Conservation (phyloP, 2,329 filamentous ascomycete species). For the Xylaria sp. region DNA sequence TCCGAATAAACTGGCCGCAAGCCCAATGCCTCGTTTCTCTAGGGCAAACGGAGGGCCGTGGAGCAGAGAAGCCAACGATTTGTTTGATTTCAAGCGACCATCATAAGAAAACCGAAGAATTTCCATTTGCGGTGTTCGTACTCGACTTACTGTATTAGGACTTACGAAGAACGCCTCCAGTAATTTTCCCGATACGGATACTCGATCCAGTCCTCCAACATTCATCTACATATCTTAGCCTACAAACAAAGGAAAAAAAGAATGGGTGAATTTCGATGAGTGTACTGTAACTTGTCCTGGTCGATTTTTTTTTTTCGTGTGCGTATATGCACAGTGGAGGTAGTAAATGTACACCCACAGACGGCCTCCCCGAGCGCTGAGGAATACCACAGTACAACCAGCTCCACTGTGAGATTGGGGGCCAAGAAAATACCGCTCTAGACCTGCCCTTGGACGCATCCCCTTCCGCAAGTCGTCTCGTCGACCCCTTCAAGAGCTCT, state of each 20-base stretch:
- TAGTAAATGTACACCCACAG: slow-evolving; percentile 7
- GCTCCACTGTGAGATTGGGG: slow-evolving; percentile 27
- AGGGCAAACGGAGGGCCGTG: slow-evolving; percentile 71
- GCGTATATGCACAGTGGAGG: not conserved
- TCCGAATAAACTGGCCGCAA: slow-evolving; percentile 27
- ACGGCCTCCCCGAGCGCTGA: slow-evolving; percentile 23
- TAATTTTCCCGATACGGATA: not conserved
- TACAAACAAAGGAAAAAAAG: not conserved
- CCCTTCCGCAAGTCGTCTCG: not conserved
- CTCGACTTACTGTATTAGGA: not conserved
- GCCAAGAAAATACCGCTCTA: slow-evolving; percentile 9
- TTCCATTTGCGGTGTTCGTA: not conserved
- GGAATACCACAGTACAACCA: slow-evolving; percentile 9
- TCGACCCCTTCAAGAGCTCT: not conserved
- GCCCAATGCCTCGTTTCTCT: slow-evolving; percentile 57
- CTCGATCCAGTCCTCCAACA: not conserved
- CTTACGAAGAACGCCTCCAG: not conserved
- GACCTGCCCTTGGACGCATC: not conserved
- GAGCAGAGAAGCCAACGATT: slow-evolving; percentile 75
- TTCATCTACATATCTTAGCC: not conserved
- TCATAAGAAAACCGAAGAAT: slow-evolving; percentile 30
- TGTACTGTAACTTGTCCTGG: not conserved
- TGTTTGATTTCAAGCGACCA: slow-evolving; percentile 71
- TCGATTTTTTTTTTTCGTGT: slow-evolving; percentile 7
- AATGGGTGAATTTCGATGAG: not conserved